Base-by-base conservation (phyloP, 2,329 filamentous ascomycete genomes). In the Sporothrix sp. region DNA sequence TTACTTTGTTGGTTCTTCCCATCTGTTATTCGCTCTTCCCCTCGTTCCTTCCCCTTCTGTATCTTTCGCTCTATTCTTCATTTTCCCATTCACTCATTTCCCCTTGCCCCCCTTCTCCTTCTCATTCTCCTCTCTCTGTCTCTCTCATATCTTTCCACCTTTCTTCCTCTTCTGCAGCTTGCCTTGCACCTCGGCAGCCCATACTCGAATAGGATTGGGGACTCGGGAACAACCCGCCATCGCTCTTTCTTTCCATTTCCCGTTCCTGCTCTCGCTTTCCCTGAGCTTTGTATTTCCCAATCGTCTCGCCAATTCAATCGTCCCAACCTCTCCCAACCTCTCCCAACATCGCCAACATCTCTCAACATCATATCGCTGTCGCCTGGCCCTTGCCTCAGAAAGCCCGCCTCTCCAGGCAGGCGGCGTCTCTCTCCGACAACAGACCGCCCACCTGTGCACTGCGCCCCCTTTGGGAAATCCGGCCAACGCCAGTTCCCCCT, bases 201-300 rank as follows among this genome's bases (percentile, higher is more conserved):
- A 25, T 35, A 48, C 46, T 40, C 21, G n/a, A 37, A 37, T 47
- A 37, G 33, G 44, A 36, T 30, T 45, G 43, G 43, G 20, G 33
- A 45, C 42, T 21, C 20, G 30, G 28, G 18, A 45, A 30, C 43
- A 35, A 45, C 30, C 43, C 33, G 7, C 43, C 43, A 33, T 14
- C 13, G 30, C 43, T 16, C 43, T 45, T 45, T 45, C 43, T 14
- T 36, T 35, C 25, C 25, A 36, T 25, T 45, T 45, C 30, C 33
- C 43, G 3, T 28, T 28, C 10, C 25, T 28, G 6, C 25, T 28
- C 10, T 28, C 10, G 25, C 6, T 28, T 6, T 28, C 25, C 10
- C 10, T 5, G 6, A 5, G 6, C 10, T 28, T 28, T 14, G 33
- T 35, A 35, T 45, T 30, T 40, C 23, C 20, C 27, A 13, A 23